A percentile compares a stretch with the other conserved stretches of the same genome.
These are phyloP conservation scores for Tubosaeta sp. DNA, from an alignment of 768 basidiomycete species.

Conservation along the genomic window DNA sequence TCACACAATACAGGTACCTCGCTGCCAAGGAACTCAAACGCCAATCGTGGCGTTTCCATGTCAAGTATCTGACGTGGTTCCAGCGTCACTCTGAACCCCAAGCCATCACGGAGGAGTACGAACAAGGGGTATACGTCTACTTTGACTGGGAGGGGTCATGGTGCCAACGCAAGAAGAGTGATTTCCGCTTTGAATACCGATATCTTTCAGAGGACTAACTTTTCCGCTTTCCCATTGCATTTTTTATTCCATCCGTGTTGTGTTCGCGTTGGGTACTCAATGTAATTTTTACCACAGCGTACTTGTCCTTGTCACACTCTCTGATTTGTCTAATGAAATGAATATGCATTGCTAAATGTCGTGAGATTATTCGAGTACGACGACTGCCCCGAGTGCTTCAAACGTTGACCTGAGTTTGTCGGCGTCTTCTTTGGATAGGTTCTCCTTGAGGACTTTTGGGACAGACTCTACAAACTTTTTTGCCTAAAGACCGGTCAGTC, in stretches of 20 bases:
- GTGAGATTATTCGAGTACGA: constrained; percentile 68
- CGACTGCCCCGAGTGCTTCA: constrained; percentile 81
- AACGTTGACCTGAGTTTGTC: constrained; percentile 94
- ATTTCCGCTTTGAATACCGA: constrained; percentile 96
- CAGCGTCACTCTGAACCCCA: constrained; percentile 97
- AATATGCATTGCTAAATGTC: constrained; percentile 9
- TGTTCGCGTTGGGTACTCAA: constrained; percentile 15
- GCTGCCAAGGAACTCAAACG: constrained; percentile 96
- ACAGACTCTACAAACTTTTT: constrained; percentile 98
- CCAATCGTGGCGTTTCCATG: constrained; percentile 98
- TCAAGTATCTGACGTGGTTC: constrained; percentile 99
- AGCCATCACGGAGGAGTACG: constrained; percentile 98
- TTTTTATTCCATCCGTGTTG: constrained; percentile 6
- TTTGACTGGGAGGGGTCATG: constrained; percentile 99
- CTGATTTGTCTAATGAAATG: constrained; percentile 14
- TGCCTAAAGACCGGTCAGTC: constrained; percentile 51
- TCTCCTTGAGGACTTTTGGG: constrained; percentile 92
- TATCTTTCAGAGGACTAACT: constrained; percentile 79
- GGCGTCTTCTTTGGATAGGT: constrained; percentile 92
- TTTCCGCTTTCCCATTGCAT: not conserved
- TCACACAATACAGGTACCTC: constrained; percentile 57
- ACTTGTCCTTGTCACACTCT: constrained; percentile 13
- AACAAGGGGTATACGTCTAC: constrained; percentile 98
- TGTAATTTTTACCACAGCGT: constrained; percentile 25
- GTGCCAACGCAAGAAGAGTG: constrained; percentile 97